phyloP scores from a whole-genome alignment of 306 rosid species.

The Trifolium pratense region DNA sequence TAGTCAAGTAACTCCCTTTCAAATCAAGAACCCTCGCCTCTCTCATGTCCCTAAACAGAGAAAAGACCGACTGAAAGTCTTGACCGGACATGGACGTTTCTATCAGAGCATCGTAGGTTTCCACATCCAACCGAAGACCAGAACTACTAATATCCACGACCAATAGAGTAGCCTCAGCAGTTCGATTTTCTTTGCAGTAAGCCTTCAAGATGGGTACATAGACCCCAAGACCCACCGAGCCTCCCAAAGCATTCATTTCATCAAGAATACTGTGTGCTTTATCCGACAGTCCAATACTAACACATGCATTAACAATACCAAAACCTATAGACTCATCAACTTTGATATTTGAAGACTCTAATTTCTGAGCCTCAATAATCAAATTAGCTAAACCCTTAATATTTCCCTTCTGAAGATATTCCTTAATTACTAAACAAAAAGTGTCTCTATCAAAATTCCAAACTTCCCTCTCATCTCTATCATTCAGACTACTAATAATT shows the following conservation, averaged over 20 bases:
- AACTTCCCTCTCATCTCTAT: slow-evolving; percentile 48
- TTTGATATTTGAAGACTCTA: slow-evolving; percentile 53
- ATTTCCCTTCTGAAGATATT: slow-evolving; percentile 60
- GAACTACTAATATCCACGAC: slow-evolving; percentile 81
- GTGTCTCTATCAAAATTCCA: slow-evolving; percentile 68
- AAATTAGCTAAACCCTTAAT: slow-evolving; percentile 71
- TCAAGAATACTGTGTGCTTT: slow-evolving; percentile 86
- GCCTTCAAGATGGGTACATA: slow-evolving; percentile 88
- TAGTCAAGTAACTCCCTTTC: slow-evolving; percentile 86
- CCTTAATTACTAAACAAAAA: slow-evolving; percentile 66
- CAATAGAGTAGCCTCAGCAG: slow-evolving; percentile 82
- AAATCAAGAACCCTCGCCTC: slow-evolving; percentile 73
- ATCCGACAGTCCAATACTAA: slow-evolving; percentile 68
- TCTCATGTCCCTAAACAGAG: slow-evolving; percentile 90
- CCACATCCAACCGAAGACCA: slow-evolving; percentile 74
- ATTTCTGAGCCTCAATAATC: slow-evolving; percentile 73
- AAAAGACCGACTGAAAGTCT: slow-evolving; percentile 88
- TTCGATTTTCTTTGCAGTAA: slow-evolving; percentile 84
- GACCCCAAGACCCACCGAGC: slow-evolving; percentile 83
- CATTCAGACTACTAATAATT: slow-evolving; percentile 63
- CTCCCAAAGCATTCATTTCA: slow-evolving; percentile 74
- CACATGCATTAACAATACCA: slow-evolving; percentile 81
- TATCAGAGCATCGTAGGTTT: slow-evolving; percentile 70
- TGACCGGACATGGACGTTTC: slow-evolving; percentile 89
- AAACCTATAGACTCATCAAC: slow-evolving; percentile 71